phyloP scores from a whole-genome alignment of 2,329 filamentous ascomycete genomes.

The Mycogone perniciosa region DNA sequence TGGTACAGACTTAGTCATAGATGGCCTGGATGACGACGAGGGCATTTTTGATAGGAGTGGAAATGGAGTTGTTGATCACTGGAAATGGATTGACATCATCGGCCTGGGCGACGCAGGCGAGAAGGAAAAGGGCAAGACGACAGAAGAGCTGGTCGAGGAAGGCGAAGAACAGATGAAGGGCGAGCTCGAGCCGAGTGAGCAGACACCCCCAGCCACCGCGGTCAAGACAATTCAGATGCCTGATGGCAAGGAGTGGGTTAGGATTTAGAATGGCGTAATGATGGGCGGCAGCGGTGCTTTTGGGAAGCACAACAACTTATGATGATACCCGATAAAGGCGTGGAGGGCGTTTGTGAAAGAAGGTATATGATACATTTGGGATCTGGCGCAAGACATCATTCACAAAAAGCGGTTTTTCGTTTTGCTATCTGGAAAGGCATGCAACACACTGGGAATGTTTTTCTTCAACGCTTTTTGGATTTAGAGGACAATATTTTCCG shows the following conservation, averaged over 20 bases:
- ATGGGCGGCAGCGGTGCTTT: not conserved
- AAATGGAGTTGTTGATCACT: conserved; percentile 36
- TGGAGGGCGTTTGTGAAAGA: too few relatives aligned
- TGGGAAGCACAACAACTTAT: not conserved
- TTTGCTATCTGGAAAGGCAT: too few relatives aligned
- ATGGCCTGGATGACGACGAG: conserved; percentile 41
- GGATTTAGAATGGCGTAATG: conserved; percentile 35
- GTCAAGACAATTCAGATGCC: conserved; percentile 2
- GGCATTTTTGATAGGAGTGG: conserved; percentile 44
- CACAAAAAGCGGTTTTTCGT: too few relatives aligned
- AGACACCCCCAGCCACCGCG: conserved; percentile 5
- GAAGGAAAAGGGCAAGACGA: conserved; percentile 24
- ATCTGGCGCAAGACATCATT: too few relatives aligned
- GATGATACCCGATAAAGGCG: conserved; percentile 1
- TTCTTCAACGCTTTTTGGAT: too few relatives aligned
- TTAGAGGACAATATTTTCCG: too few relatives aligned
- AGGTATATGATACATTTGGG: too few relatives aligned
- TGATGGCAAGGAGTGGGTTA: conserved; percentile 47
- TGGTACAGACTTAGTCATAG: conserved; percentile 16
- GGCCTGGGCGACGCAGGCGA: conserved; percentile 37
- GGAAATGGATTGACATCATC: conserved; percentile 48
- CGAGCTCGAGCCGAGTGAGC: conserved; percentile 30
- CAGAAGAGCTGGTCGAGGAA: conserved; percentile 28
- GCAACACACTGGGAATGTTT: too few relatives aligned
- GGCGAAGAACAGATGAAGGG: conserved; percentile 30